A percentile compares a stretch with the other conserved stretches of the same genome.
Conservation (phyloP, 169 alveolate species). For the Eimeria brunetti region DNA sequence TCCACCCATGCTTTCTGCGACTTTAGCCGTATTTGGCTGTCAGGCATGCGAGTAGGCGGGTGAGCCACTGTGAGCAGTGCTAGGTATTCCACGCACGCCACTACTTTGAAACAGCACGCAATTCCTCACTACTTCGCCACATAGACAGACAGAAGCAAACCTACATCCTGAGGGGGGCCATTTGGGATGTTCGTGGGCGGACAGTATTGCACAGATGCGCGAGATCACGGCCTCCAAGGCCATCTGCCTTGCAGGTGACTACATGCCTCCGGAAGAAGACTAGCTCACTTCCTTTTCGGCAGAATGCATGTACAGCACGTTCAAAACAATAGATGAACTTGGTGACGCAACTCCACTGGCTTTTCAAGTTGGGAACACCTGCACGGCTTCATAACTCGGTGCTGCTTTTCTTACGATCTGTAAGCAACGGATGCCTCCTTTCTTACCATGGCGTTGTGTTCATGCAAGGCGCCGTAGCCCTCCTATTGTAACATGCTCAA, state of each 20-base stretch:
- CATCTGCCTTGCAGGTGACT: background rate
- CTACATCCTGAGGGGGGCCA: background rate
- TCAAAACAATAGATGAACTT: no score
- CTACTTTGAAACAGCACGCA: background rate
- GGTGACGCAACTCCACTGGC: background rate
- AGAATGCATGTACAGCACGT: background rate
- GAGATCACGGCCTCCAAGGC: background rate
- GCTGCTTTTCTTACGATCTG: background rate
- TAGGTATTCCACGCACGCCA: background rate
- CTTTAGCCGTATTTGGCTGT: background rate
- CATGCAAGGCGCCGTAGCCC: background rate
- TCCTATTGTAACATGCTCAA: background rate
- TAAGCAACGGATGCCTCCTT: background rate
- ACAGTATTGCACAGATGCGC: background rate
- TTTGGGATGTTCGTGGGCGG: background rate
- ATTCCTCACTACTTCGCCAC: background rate
- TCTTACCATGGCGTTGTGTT: background rate
- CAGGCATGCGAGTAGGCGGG: background rate
- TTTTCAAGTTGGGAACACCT: background rate
- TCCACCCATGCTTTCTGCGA: background rate
- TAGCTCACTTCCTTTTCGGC: background rate
- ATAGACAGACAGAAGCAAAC: background rate
- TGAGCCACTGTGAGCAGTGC: background rate
- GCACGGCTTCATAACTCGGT: background rate
- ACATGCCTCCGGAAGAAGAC: background rate